These are phyloP conservation scores for Mucor saturninus DNA, from an alignment of 371 early-diverging fungal species.

Conservation along the genomic window DNA sequence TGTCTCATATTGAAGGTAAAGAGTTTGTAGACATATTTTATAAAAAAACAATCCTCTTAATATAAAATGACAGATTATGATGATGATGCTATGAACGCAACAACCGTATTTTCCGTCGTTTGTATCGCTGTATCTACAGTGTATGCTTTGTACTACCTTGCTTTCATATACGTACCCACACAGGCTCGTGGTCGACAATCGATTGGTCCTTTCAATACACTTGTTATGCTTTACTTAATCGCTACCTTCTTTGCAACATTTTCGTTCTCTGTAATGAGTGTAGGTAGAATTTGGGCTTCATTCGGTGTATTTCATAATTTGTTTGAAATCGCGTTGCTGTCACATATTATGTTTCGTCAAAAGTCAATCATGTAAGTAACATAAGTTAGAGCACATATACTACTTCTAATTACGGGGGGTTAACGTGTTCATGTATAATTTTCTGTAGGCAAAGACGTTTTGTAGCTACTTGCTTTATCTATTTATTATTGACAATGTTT, in stretches of 20 bases:
- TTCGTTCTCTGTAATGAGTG: slow-evolving; percentile 46
- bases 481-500: slow-evolving; percentile 35
- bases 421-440: too few species aligned
- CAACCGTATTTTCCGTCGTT: slow-evolving; percentile 29
- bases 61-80: slow-evolving; percentile 21
- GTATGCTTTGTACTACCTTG: slow-evolving; percentile 15
- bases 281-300: slow-evolving; percentile 57
- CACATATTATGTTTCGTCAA: slow-evolving; percentile 26
- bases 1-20: slow-evolving; percentile 33
- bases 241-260: slow-evolving; percentile 43
- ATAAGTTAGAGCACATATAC: too few species aligned
- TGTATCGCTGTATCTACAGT: slow-evolving; percentile 20
- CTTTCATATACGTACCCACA: slow-evolving; percentile 11
- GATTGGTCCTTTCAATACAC: slow-evolving; percentile 35
- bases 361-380: slow-evolving; percentile 11
- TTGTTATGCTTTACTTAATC: slow-evolving; percentile 41
- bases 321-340: slow-evolving; percentile 46
- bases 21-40: neutral
- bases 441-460: slow-evolving; percentile 34
- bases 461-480: slow-evolving; percentile 37
- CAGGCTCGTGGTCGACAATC: slow-evolving; percentile 10
- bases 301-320: slow-evolving; percentile 55
- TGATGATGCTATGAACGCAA: slow-evolving; percentile 28
- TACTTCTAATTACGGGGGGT: too few species aligned
- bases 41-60: neutral